phyloP scores from a whole-genome alignment of 345 rosid genomes.

The Rhizophora mangle region DNA sequence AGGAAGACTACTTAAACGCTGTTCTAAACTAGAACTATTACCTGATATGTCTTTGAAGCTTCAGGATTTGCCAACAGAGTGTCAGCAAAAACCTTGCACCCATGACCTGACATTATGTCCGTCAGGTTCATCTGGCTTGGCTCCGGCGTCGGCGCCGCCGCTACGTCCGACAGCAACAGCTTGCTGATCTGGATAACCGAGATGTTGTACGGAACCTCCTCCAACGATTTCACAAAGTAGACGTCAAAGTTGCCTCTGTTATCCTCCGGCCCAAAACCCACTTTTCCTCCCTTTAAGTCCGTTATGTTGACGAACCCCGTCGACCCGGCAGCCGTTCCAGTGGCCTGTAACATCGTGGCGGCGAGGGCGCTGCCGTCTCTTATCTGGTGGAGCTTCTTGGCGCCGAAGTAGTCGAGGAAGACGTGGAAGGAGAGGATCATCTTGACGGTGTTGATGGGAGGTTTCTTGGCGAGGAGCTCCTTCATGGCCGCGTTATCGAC shows the following conservation, averaged over 20 bases:
- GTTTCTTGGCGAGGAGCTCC: slow-evolving; percentile 51
- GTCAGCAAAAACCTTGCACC: slow-evolving; percentile 86
- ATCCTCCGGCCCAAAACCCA: slow-evolving; percentile 63
- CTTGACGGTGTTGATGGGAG: slow-evolving; percentile 62
- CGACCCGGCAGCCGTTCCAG: slow-evolving; percentile 78
- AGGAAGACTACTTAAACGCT: too few species aligned
- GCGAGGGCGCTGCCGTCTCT: slow-evolving; percentile 77
- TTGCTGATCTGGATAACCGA: slow-evolving; percentile 88
- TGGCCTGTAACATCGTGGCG: slow-evolving; percentile 89
- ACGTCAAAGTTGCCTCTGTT: slow-evolving; percentile 53
- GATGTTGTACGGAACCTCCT: slow-evolving; percentile 82
- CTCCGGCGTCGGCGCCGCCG: slow-evolving; percentile 80
- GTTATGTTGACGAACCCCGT: slow-evolving; percentile 92
- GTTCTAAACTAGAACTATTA: slow-evolving; percentile 5
- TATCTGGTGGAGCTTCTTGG: slow-evolving; percentile 93
- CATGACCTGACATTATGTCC: slow-evolving; percentile 79
- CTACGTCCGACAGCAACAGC: slow-evolving; percentile 60
- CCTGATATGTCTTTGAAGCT: slow-evolving; percentile 67
- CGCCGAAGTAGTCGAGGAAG: slow-evolving; percentile 87
- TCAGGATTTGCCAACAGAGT: slow-evolving; percentile 53
- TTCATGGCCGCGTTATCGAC: slow-evolving; percentile 81
- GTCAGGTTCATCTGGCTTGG: slow-evolving; percentile 70
- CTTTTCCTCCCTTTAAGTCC: slow-evolving; percentile 78
- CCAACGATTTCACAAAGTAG: slow-evolving; percentile 61
- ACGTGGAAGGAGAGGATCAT: slow-evolving; percentile 89